These are phyloP conservation scores for Lanmaoa pseudosensibilis DNA, from an alignment of 768 basidiomycete genomes.

Conservation along the genomic window DNA sequence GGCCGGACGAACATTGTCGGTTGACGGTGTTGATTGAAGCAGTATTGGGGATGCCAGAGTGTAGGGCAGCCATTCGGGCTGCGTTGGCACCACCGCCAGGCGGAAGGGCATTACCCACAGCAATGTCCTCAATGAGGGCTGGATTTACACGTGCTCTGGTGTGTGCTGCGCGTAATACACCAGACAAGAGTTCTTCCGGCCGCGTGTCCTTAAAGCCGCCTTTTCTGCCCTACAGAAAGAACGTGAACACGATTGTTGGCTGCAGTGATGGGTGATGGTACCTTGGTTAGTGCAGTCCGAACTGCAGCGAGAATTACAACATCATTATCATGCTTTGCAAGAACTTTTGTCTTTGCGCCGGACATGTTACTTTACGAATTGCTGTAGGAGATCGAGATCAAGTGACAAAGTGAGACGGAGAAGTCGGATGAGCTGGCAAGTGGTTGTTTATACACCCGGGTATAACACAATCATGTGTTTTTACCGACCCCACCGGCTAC, in stretches of 20 bases:
- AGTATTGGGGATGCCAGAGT: conserved; percentile 80
- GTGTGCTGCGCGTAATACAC: conserved; percentile 74
- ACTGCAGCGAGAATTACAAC: conserved; percentile 89
- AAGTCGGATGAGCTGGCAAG: not conserved
- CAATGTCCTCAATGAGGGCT: conserved; percentile 77
- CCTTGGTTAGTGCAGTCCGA: conserved; percentile 92
- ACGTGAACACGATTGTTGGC: not conserved
- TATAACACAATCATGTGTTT: conserved; percentile 26
- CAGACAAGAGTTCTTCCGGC: conserved; percentile 78
- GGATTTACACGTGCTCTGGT: conserved; percentile 71
- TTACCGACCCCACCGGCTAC: conserved; percentile 2
- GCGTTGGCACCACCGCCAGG: conserved; percentile 78
- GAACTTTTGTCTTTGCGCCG: conserved; percentile 53
- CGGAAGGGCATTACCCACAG: conserved; percentile 87
- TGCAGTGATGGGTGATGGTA: conserved; percentile 25
- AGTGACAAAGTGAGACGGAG: not conserved
- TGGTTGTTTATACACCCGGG: conserved; percentile 20
- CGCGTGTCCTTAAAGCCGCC: conserved; percentile 91
- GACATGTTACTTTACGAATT: conserved; percentile 20
- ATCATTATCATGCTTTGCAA: conserved; percentile 77
- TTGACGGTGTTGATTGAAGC: conserved; percentile 80
- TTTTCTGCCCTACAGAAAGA: conserved; percentile 59
- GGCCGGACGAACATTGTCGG: conserved; percentile 86
- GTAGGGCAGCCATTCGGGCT: conserved; percentile 85
- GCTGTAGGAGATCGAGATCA: not conserved